Evolutionary conservation across 116 monocot genomes (phyloP), one percentile per base, ranked within the genome.

Genomic region (Phalaenopsis hybrid): DNA sequence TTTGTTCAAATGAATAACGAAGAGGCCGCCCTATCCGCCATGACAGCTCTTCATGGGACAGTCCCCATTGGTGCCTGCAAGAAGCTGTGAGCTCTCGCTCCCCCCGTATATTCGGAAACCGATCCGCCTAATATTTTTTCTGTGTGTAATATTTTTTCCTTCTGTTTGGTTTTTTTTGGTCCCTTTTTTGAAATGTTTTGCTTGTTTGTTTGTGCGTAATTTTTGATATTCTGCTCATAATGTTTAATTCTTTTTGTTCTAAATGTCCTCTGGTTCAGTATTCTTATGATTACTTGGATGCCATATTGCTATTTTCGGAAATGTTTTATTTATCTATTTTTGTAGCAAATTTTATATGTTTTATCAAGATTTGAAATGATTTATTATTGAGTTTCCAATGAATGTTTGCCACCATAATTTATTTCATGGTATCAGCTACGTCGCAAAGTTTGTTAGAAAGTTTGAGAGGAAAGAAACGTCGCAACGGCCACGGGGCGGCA

Each of bases 1-100:
- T 92, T 88, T 57, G 92, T 95, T 3, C 95, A 95, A 79, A 85
- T 90, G 63, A 80, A 81, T 0, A 58, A 69, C 0, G 81, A 81
- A 79, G 85, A 88, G 43, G 52, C 85, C 0, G 91, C 95, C 10
- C 41, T 80, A 4, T 74, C 85, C 5, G 91, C 93, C 73, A 93
- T 91, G 25, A n/a, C 21, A 15, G 79, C 76, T 4, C 83, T 91
- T 8, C 21, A 91, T 55, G 92, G 85, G 61, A 79, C 43, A 44
- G 52, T 67, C 51, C 41, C 77, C 51, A 13, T 11, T 52, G 74
- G 63, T 4, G 83, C 83, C 55, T 58, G 23, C 81, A 90, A 90
- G 72, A 83, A 83, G 48, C 87, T 94, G 94, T 94, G 68, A 88
- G 82, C 20, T 21, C 75, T 77, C 8, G 46, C 45, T 48, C 44